Evolutionary conservation across 768 basidiomycete genomes (phyloP), one percentile per base, ranked within the genome.

Genomic region (Amylocystis lapponica): DNA sequence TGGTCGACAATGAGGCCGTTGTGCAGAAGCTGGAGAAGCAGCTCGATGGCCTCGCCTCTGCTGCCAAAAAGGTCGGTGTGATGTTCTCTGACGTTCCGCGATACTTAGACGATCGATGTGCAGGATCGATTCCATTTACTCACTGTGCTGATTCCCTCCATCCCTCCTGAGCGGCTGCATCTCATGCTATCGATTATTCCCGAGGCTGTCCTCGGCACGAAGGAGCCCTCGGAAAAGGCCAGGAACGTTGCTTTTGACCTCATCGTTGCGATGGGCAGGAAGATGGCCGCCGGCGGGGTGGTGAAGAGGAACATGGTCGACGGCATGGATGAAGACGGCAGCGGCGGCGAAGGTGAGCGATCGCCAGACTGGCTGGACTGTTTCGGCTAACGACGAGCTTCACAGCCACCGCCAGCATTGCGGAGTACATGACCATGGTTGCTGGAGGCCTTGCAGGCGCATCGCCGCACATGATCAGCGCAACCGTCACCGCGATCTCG

Each of bases 401-500:
- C 45, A 9, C 43, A 77, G 87, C 79, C 40, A 65, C 66, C 40
- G 94, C 92, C 0, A 88, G 62, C 55, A 74, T 94, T 34, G 83
- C 91, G 53, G 96, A 98, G 60, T 98, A 88, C 60, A 72, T 98
- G 69, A 99, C 88, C 3, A 98, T 99, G 94, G 71, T 97, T 22
- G 89, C 89, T 27, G 94, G 92, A 52, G 96, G 96, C 45, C 66
- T 98, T 36, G 93, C 92, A 8, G 94, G 91, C 17, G 83, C 87
- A 12, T 88, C 81, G 10, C 93, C 95, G 0, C 96, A 99, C 59
- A 98, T 96, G 92, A 95, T 98, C 61, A 95, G 93, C 57, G 96
- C 96, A 2, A 90, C 91, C 1, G 81, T 98, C 40, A 97, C 93
- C 5, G 90, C 92, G 0, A 80, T 99, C 41, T 94, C 94, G 2